Conservation (phyloP, 1,284 basidiomycete species). For the Mycosarcoma maydis region DNA sequence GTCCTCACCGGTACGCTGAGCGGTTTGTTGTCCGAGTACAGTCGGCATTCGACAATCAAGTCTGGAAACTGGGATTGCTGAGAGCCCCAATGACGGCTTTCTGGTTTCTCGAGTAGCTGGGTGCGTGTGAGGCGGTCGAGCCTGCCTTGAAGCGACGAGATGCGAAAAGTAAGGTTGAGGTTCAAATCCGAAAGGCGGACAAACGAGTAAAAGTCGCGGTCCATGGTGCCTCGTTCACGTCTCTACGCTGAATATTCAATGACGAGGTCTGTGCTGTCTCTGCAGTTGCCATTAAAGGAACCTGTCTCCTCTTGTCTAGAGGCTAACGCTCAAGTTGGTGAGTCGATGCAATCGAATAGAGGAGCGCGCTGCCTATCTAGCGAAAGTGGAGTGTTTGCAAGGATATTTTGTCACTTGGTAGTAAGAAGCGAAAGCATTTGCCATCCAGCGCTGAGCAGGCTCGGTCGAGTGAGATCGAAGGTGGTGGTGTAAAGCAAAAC, state of each 20-base stretch:
- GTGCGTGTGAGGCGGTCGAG: constrained; percentile 38
- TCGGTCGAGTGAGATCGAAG: not conserved
- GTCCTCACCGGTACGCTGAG: constrained; percentile 89
- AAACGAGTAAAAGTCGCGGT: constrained; percentile 63
- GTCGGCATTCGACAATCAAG: constrained; percentile 88
- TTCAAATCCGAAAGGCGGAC: constrained; percentile 56
- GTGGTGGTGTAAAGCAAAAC: constrained; percentile 7
- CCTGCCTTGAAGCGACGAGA: constrained; percentile 55
- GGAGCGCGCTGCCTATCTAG: too few relatives aligned
- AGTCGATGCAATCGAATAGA: too few relatives aligned
- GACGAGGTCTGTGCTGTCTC: too few relatives aligned
- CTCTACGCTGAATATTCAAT: not conserved
- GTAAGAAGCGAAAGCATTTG: too few relatives aligned
- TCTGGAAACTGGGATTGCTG: constrained; percentile 75
- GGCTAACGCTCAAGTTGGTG: too few relatives aligned
- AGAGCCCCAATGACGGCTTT: constrained; percentile 44
- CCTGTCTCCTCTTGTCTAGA: too few relatives aligned
- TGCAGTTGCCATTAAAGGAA: too few relatives aligned
- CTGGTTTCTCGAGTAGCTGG: constrained; percentile 41
- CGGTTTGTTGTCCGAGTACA: constrained; percentile 91
- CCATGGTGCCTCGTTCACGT: constrained; percentile 15
- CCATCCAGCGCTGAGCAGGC: not conserved
- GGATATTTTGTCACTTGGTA: too few relatives aligned
- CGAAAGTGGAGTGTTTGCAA: too few relatives aligned
- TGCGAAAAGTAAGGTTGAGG: constrained; percentile 50